Evolutionary conservation across 2,329 filamentous ascomycete species (phyloP), one percentile per base, ranked within the genome.

Genomic region (Fusarium guadeloupense): DNA sequence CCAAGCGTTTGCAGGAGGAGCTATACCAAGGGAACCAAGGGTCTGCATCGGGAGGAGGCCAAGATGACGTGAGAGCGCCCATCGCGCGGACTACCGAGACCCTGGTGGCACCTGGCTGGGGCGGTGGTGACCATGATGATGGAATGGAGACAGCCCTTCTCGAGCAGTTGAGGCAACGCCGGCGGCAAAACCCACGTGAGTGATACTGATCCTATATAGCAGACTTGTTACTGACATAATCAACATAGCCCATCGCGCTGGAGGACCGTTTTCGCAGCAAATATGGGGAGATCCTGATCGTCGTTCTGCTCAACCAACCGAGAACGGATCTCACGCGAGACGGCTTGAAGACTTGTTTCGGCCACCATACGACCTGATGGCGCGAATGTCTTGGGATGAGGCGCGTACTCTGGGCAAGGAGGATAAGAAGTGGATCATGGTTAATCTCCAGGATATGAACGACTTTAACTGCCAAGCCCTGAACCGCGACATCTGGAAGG

Each of bases 401-500:
- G 95, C 92, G 13, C 87, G 95, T 48, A 86, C 93, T 14, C 83
- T 93, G 68, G 95, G 94, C 57, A 96, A 95, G 73, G 90, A 93
- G 39, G 84, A 89, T 23, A 88, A 92, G 80, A 97, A 96, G 75
- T 99, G 95, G 95, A 85, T 99, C 41, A 77, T 99, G 67, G 92
- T 97, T 60, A 98, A 99, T 73, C 88, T 99, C 14, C 95, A 99
- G 76, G 93, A 99, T 72, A 87, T 91, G 64, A 91, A 91, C 30
- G 89, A 97, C 70, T 99, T 99, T 75, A 91, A 95, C 75, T 99
- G 95, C 75, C 95, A 99, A 74, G 85, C 91, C 4, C 81, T 99
- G 16, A 99, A 99, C 73, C 86, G 95, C 38, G 95, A 99, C 73
- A 87, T 98, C 48, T 99, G 95, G 95, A 97, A 97, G 77, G 90